phyloP scores from a whole-genome alignment of 2,329 filamentous ascomycete genomes.

The Phialocephala sp. region DNA sequence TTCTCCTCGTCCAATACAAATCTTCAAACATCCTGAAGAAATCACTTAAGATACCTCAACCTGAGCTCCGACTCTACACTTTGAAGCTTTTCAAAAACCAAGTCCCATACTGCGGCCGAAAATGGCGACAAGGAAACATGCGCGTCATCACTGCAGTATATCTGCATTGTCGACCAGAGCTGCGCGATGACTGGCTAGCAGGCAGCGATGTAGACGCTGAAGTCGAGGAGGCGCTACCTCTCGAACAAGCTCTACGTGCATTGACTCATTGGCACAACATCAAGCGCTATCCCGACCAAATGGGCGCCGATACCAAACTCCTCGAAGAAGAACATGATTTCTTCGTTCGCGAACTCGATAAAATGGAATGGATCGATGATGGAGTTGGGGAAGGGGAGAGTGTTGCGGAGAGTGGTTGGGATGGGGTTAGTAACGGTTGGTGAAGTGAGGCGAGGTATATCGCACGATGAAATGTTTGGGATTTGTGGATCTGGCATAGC shows the following conservation, averaged over 20 bases:
- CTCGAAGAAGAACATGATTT: constrained; percentile 79
- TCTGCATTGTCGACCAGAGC: constrained; percentile 87
- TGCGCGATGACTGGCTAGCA: constrained; percentile 93
- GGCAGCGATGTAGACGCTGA: constrained; percentile 92
- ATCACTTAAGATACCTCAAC: constrained; percentile 87
- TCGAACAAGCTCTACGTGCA: constrained; percentile 88
- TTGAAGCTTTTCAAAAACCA: constrained; percentile 99
- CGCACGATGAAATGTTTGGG: constrained; percentile 4
- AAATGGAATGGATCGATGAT: constrained; percentile 56
- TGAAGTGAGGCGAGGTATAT: not conserved
- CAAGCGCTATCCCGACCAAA: constrained; percentile 78
- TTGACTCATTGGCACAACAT: constrained; percentile 96
- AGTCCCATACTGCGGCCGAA: constrained; percentile 95
- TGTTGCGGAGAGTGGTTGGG: constrained; percentile 37
- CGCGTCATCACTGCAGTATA: constrained; percentile 97
- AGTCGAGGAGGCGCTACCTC: constrained; percentile 87
- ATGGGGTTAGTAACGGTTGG: constrained; percentile 35
- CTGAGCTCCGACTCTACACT: constrained; percentile 86
- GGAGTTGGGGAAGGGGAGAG: constrained; percentile 47
- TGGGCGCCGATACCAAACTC: constrained; percentile 60
- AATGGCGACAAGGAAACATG: constrained; percentile 99
- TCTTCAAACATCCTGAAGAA: constrained; percentile 91
- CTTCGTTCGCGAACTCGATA: constrained; percentile 78
- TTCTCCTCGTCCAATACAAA: constrained; percentile 95
- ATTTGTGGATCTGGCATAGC: constrained; percentile 13